A percentile compares a stretch with the other conserved stretches of the same genome.
These are phyloP conservation scores for Schoenoplectus triqueter DNA, from an alignment of 202 grass and related monocot species.

Conservation along the genomic window DNA sequence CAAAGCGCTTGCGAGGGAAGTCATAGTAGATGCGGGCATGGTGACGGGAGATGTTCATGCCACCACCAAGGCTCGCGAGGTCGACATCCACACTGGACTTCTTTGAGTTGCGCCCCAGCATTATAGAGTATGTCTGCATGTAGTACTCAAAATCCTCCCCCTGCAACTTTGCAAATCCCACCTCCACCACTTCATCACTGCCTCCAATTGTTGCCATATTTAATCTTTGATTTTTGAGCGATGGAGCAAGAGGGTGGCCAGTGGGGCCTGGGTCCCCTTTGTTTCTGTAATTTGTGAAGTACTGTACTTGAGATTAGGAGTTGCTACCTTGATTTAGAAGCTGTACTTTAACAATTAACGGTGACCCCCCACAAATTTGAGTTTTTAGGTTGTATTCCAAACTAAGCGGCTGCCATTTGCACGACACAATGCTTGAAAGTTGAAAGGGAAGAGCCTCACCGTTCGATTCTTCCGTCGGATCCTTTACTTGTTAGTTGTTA, in stretches of 20 bases:
- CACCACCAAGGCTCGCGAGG: slow-evolving; percentile 72
- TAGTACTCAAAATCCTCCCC: slow-evolving; percentile 96
- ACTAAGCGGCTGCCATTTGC: not conserved
- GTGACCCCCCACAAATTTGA: not conserved
- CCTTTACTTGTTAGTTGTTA: too few species aligned
- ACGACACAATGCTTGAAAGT: too few species aligned
- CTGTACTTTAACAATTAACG: too few species aligned
- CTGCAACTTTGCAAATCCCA: slow-evolving; percentile 89
- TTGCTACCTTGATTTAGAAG: not conserved
- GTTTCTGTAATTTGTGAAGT: not conserved
- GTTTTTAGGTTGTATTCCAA: not conserved
- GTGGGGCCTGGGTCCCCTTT: too few species aligned
- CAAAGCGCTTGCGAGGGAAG: slow-evolving; percentile 83
- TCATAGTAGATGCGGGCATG: slow-evolving; percentile 90
- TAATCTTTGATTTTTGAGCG: slow-evolving; percentile 1
- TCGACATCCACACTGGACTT: slow-evolving; percentile 87
- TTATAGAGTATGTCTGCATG: slow-evolving; percentile 95
- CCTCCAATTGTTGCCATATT: slow-evolving; percentile 14
- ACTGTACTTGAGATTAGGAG: not conserved
- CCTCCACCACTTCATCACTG: slow-evolving; percentile 22
- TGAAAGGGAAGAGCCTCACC: too few species aligned
- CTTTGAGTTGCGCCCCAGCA: slow-evolving; percentile 88
- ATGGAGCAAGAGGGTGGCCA: too few species aligned
- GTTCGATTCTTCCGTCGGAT: too few species aligned
- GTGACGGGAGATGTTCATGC: slow-evolving; percentile 91